phyloP scores from a whole-genome alignment of 306 rosid species.

The Cicer chorassanicum region DNA sequence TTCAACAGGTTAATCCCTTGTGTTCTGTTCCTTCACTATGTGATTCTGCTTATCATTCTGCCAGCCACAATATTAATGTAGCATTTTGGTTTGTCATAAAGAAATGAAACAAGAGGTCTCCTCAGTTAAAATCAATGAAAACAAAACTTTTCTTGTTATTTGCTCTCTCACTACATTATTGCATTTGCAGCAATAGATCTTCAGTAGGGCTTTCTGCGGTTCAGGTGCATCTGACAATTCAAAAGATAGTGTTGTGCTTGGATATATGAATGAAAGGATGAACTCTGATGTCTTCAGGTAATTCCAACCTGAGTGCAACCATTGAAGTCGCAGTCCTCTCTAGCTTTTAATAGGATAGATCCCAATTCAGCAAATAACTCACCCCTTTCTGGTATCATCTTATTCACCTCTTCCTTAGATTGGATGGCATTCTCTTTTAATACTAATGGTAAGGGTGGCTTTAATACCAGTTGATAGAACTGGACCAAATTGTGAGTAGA shows the following conservation, averaged over 20 bases:
- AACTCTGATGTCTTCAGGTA: background rate
- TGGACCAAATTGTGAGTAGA: background rate
- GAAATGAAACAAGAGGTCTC: background rate
- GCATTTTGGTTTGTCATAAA: background rate
- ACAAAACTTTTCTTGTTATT: background rate
- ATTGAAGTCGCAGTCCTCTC: background rate
- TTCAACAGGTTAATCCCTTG: background rate
- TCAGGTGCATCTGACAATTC: background rate
- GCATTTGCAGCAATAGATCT: background rate
- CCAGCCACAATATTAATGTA: background rate
- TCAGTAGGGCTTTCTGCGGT: background rate
- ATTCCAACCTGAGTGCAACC: background rate
- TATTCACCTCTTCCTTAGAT: background rate
- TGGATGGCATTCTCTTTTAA: background rate
- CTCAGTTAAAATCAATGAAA: background rate
- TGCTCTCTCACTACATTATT: background rate
- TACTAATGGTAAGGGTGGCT: background rate
- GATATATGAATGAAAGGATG: background rate
- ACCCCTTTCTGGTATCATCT: background rate
- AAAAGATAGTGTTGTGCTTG: background rate
- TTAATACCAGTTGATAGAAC: background rate
- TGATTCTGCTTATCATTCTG: background rate
- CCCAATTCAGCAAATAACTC: background rate
- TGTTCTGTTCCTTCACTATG: background rate
- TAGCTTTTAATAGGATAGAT: background rate